Evolutionary conservation across 345 rosid species (phyloP).

Genomic region (Gossypium ekmanianum): DNA sequence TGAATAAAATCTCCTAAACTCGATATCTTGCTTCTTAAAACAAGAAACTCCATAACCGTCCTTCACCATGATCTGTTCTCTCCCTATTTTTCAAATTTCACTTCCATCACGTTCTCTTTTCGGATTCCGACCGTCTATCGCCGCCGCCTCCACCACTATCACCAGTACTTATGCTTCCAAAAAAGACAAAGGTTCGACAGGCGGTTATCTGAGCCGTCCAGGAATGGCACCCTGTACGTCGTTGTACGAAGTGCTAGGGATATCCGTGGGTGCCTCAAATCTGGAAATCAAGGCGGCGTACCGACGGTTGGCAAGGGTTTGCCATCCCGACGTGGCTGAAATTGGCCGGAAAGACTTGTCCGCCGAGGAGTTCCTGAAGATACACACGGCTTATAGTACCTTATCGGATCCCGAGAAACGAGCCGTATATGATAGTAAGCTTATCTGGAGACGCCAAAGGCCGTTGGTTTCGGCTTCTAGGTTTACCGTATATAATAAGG

Average conservation of each 20-base stretch:
- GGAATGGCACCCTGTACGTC: conserved; percentile 35
- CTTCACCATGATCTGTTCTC: conserved; percentile 30
- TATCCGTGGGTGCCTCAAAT: conserved; percentile 49
- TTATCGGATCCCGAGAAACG: conserved; percentile 89
- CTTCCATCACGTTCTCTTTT: conserved; percentile 11
- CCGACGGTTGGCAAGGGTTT: conserved; percentile 61
- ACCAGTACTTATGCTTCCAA: conserved; percentile 15
- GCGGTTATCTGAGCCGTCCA: conserved; percentile 24
- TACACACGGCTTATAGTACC: conserved; percentile 78
- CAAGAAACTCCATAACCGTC: background rate
- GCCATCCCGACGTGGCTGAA: conserved; percentile 69
- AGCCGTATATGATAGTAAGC: conserved; percentile 63
- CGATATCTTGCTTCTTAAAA: background rate
- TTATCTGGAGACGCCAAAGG: conserved; percentile 32
- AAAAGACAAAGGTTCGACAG: conserved; percentile 11
- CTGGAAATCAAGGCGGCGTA: conserved; percentile 85
- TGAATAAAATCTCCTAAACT: background rate
- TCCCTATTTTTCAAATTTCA: conserved; percentile 23
- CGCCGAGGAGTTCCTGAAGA: conserved; percentile 65
- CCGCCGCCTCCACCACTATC: conserved; percentile 19
- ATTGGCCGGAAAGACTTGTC: conserved; percentile 43
- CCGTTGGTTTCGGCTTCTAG: conserved; percentile 53
- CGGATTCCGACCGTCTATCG: conserved; percentile 3
- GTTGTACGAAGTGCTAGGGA: conserved; percentile 63
- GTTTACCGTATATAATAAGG: conserved; percentile 34